Percentiles rank a stretch among this genome's conserved stretches.
phyloP scores from a whole-genome alignment of 805 yeast genomes.

The Saturnispora hagleri region DNA sequence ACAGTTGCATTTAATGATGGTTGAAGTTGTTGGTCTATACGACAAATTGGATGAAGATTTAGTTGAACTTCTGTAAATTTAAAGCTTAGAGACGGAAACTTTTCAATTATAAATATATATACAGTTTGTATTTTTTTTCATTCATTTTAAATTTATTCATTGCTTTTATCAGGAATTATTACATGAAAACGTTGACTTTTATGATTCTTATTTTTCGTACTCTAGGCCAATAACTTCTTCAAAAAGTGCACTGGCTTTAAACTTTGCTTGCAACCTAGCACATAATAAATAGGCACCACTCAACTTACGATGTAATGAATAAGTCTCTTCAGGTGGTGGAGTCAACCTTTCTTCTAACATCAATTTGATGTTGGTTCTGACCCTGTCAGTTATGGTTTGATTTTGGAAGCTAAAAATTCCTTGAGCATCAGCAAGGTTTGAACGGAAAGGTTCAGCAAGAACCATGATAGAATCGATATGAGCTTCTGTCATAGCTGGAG shows the following conservation, averaged over 20 bases:
- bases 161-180: neutral
- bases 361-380: slow-evolving; percentile 73
- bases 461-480: slow-evolving; percentile 87
- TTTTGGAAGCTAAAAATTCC: slow-evolving; percentile 62
- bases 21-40: slow-evolving; percentile 45
- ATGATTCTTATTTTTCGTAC: slow-evolving; percentile 13
- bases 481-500: slow-evolving; percentile 79
- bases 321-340: slow-evolving; percentile 98
- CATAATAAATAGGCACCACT: slow-evolving; percentile 91
- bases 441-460: slow-evolving; percentile 85
- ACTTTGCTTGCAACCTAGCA: slow-evolving; percentile 72
- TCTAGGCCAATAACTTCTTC: slow-evolving; percentile 59
- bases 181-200: neutral
- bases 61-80: slow-evolving; percentile 30
- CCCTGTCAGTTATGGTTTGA: slow-evolving; percentile 92
- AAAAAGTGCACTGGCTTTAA: slow-evolving; percentile 73
- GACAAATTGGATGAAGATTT: slow-evolving; percentile 61
- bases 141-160: neutral
- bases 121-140: neutral
- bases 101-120: neutral
- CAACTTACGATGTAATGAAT: slow-evolving; percentile 89
- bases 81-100: neutral
- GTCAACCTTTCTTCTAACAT: slow-evolving; percentile 89
- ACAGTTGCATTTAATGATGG: slow-evolving; percentile 52
- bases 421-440: slow-evolving; percentile 29